Evolutionary conservation across 2,329 filamentous ascomycete species (phyloP).

Genomic region (Scorias spongiosa): DNA sequence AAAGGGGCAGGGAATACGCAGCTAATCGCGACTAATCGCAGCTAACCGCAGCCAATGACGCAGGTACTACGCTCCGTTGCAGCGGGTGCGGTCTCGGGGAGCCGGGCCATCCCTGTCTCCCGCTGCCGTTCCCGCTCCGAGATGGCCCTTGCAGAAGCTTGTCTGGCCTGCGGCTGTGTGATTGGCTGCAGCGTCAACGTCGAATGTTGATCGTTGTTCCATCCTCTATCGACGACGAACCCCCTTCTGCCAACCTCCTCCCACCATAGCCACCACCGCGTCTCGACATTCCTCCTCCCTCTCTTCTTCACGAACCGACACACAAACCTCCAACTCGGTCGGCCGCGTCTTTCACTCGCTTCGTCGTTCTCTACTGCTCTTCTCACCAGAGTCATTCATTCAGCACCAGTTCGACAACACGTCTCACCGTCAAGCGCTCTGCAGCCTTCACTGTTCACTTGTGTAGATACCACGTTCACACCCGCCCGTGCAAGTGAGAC

Average conservation of each 20-base stretch:
- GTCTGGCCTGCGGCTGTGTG: neutral
- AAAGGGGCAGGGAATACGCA: neutral
- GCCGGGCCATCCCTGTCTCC: neutral
- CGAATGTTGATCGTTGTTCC: neutral
- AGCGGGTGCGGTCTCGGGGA: neutral
- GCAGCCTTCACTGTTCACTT: neutral
- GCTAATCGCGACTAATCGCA: neutral
- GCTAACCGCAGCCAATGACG: neutral
- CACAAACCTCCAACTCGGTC: neutral
- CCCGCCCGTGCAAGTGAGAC: no score
- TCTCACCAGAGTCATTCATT: neutral
- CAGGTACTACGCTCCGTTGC: neutral
- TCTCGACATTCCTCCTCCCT: neutral
- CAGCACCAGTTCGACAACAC: neutral
- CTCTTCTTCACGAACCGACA: neutral
- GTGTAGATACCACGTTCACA: neutral
- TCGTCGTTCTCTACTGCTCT: neutral
- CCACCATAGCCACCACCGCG: neutral
- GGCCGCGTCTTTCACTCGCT: neutral
- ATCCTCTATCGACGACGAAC: neutral
- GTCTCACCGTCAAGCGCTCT: neutral
- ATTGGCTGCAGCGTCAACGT: neutral
- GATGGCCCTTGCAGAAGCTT: neutral
- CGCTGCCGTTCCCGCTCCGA: neutral
- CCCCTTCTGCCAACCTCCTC: neutral